phyloP scores from a whole-genome alignment of 352 stramenopile species.

The Phytophthora chlamydospora region DNA sequence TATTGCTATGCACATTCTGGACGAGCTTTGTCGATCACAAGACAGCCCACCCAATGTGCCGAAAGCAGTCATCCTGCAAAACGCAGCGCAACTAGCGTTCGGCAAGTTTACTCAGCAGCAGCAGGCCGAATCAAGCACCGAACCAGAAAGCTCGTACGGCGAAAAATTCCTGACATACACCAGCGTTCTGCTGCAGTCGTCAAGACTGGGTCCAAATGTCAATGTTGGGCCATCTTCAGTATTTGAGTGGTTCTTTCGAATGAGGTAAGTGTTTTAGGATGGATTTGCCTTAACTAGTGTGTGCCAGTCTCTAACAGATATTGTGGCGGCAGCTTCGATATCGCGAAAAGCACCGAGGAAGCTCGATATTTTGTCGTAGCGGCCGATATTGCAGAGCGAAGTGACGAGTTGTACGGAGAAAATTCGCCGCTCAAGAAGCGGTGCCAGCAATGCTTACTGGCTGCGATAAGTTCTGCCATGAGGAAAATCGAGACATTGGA shows the following conservation, averaged over 20 bases:
- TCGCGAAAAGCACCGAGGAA: conserved; percentile 64
- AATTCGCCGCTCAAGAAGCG: conserved; percentile 42
- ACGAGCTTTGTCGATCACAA: conserved; percentile 50
- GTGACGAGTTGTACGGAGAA: conserved; percentile 45
- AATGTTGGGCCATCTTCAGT: conserved; percentile 48
- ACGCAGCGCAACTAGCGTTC: conserved; percentile 69
- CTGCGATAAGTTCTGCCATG: conserved; percentile 63
- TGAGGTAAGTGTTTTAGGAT: conserved; percentile 47
- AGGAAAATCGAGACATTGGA: conserved; percentile 58
- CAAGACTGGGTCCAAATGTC: conserved; percentile 10
- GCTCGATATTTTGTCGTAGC: conserved; percentile 60
- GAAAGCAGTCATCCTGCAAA: conserved; percentile 59
- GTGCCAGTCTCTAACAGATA: too few relatives aligned
- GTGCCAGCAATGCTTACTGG: conserved; percentile 57
- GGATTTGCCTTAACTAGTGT: too few relatives aligned
- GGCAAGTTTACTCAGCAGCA: conserved; percentile 29
- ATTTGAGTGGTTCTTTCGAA: conserved; percentile 81
- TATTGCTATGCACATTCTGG: conserved; percentile 53
- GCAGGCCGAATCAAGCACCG: conserved; percentile 2
- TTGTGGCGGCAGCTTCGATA: conserved; percentile 57
- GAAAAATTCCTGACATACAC: conserved; percentile 53
- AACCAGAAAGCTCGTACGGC: conserved; percentile 26
- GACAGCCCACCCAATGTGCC: conserved; percentile 26
- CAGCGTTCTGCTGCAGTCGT: conserved; percentile 41
- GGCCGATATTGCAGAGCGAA: conserved; percentile 57